phyloP scores from a whole-genome alignment of 371 early-diverging fungal genomes.

The Saksenaea vasiformis region DNA sequence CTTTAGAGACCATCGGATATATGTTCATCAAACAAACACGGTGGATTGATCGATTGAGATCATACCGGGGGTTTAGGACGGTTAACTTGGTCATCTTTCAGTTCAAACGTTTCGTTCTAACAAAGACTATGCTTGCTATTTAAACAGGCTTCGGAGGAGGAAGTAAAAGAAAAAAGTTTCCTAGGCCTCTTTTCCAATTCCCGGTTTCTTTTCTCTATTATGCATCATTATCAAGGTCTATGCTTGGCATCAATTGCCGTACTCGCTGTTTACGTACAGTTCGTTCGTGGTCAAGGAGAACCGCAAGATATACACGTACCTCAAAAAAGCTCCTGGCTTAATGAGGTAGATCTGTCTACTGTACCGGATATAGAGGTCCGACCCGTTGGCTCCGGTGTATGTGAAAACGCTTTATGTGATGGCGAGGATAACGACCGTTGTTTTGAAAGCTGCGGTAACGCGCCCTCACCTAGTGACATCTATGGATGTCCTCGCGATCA shows the following conservation, averaged over 20 bases:
- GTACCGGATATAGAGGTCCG: constrained; percentile 27
- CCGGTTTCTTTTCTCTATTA: not conserved
- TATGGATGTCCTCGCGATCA: constrained; percentile 37
- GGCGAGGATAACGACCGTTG: constrained; percentile 39
- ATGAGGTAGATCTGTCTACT: constrained; percentile 48
- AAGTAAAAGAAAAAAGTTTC: not conserved
- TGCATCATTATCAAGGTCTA: not conserved
- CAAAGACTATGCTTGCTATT: not conserved
- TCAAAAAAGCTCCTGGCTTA: constrained; percentile 47
- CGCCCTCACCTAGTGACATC: constrained; percentile 28
- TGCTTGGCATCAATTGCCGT: not conserved
- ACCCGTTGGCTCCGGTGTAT: constrained; percentile 42
- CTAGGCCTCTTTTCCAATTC: not conserved
- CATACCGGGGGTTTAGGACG: not conserved
- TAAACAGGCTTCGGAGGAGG: not conserved
- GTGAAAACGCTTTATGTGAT: constrained; percentile 36
- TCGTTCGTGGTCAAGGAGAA: constrained; percentile 44
- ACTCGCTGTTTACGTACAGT: not conserved
- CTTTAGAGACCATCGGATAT: not conserved
- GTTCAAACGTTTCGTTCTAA: not conserved
- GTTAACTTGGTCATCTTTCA: not conserved
- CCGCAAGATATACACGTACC: constrained; percentile 48
- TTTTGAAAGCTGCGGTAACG: constrained; percentile 45
- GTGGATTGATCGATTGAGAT: not conserved
- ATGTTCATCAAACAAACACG: not conserved